Evolutionary conservation across 2,329 filamentous ascomycete genomes (phyloP).

Genomic region (Pseudogymnoascus sp.): DNA sequence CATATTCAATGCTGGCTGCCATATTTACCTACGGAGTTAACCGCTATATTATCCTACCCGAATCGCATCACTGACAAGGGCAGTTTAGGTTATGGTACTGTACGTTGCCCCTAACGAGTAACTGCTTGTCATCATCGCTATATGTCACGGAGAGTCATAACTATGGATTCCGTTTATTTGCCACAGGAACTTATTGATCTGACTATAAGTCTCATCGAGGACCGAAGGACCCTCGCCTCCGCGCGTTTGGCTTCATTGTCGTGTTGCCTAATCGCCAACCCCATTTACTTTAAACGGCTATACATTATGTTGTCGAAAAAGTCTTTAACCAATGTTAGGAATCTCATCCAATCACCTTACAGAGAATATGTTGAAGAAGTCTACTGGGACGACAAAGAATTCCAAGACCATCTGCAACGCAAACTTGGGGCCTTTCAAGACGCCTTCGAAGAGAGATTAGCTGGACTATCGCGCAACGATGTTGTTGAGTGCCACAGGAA

Average conservation of each 20-base stretch:
- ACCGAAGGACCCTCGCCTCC: neutral
- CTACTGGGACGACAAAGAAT: neutral
- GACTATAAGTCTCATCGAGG: neutral
- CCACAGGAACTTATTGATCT: neutral
- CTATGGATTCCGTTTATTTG: neutral
- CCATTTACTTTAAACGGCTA: neutral
- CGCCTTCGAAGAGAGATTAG: neutral
- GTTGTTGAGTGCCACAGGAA: neutral
- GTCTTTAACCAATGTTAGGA: neutral
- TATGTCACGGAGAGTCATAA: neutral
- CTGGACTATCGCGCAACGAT: neutral
- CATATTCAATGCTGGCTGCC: too few species aligned
- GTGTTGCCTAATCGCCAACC: neutral
- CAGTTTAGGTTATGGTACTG: too few species aligned
- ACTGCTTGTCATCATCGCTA: neutral
- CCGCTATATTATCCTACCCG: too few species aligned
- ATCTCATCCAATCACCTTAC: neutral
- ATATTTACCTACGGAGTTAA: too few species aligned
- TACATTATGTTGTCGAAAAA: neutral
- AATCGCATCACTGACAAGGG: too few species aligned
- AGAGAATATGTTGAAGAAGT: neutral
- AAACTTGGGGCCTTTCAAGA: neutral
- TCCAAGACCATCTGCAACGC: neutral
- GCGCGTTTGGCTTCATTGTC: neutral
- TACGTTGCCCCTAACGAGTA: too few species aligned